phyloP scores from a whole-genome alignment of 2,329 filamentous ascomycete genomes.

The Chaetomium sp. region DNA sequence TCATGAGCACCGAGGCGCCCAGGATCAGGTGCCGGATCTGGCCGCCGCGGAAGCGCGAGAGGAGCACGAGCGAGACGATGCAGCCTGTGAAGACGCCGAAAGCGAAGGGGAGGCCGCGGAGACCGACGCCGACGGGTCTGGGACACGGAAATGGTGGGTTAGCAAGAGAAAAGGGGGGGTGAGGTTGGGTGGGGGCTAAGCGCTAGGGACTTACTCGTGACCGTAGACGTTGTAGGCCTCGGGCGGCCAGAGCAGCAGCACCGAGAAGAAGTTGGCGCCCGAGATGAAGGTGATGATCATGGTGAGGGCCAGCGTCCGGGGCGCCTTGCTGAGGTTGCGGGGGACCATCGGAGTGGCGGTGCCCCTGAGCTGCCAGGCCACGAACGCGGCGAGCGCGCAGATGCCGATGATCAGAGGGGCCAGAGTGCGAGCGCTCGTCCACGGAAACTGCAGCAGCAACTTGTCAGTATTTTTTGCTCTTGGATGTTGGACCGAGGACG shows the following conservation, averaged over 20 bases:
- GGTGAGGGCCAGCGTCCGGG: slow-evolving; percentile 54
- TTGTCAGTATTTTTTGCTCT: slow-evolving; percentile 4
- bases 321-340: slow-evolving; percentile 44
- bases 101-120: slow-evolving; percentile 65
- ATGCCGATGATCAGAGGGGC: slow-evolving; percentile 47
- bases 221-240: slow-evolving; percentile 67
- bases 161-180: not conserved
- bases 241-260: slow-evolving; percentile 63
- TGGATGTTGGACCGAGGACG: not conserved
- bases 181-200: not conserved
- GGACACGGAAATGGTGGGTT: not conserved
- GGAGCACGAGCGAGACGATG: slow-evolving; percentile 58
- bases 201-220: slow-evolving; percentile 53
- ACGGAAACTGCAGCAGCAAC: slow-evolving; percentile 37
- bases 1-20: slow-evolving; percentile 63
- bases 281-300: slow-evolving; percentile 62
- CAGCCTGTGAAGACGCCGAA: slow-evolving; percentile 65
- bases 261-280: slow-evolving; percentile 60
- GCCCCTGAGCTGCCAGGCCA: slow-evolving; percentile 42
- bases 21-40: slow-evolving; percentile 63
- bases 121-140: slow-evolving; percentile 60
- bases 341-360: slow-evolving; percentile 50
- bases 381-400: slow-evolving; percentile 43
- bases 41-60: slow-evolving; percentile 57
- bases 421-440: slow-evolving; percentile 44